Conservation (phyloP, 2,329 filamentous ascomycete genomes). For the Periconia sp. region DNA sequence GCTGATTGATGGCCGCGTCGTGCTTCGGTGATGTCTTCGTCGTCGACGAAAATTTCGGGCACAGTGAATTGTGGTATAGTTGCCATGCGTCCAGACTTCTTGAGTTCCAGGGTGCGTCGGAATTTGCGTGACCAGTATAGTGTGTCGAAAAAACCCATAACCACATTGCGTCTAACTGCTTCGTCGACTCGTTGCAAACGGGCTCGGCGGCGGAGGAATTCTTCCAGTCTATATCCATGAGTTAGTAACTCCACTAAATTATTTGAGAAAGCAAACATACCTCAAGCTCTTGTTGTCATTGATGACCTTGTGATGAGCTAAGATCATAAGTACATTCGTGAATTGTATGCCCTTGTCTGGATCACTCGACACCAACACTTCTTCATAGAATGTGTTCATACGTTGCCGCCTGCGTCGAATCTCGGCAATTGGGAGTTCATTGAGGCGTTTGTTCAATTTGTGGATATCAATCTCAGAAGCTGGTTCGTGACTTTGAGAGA, state of each 20-base stretch:
- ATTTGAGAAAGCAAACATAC: conserved; percentile 45
- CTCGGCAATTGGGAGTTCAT: conserved; percentile 70
- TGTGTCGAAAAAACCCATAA: conserved; percentile 95
- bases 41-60: conserved; percentile 88
- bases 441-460: conserved; percentile 72
- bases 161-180: conserved; percentile 84
- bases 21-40: conserved; percentile 60
- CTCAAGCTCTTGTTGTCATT: conserved; percentile 93
- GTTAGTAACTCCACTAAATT: background rate
- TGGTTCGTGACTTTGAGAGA: conserved; percentile 41
- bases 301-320: conserved; percentile 98
- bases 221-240: conserved; percentile 70
- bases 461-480: conserved; percentile 66
- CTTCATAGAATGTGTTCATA: conserved; percentile 96
- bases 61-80: conserved; percentile 77
- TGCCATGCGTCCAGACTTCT: conserved; percentile 73
- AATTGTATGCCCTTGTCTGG: conserved; percentile 88
- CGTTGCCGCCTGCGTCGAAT: conserved; percentile 75
- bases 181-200: conserved; percentile 93
- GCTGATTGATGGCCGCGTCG: conserved; percentile 39
- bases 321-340: conserved; percentile 87
- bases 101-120: conserved; percentile 71
- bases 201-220: conserved; percentile 87
- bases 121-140: conserved; percentile 85
- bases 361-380: conserved; percentile 91